Evolutionary conservation across 768 basidiomycete genomes (phyloP).

Genomic region (Leccinum longicurvipes): DNA sequence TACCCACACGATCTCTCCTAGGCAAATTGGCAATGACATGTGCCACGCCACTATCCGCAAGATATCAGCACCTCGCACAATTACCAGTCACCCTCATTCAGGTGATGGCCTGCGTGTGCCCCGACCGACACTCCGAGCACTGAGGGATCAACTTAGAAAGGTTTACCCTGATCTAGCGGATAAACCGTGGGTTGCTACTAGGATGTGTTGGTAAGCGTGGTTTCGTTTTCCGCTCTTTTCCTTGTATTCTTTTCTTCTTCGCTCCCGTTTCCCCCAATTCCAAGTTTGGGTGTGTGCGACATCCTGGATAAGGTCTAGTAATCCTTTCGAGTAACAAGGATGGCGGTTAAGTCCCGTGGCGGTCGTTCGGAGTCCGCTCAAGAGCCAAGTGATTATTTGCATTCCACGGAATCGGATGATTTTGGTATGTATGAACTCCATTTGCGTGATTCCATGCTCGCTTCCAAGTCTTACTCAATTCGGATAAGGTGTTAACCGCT

Average conservation of each 20-base stretch:
- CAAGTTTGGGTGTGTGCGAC: neutral
- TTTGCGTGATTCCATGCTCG: neutral
- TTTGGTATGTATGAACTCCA: neutral
- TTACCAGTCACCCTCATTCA: conserved; percentile 52
- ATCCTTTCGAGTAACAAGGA: neutral
- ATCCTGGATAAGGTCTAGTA: neutral
- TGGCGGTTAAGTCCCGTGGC: neutral
- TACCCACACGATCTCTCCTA: conserved; percentile 37
- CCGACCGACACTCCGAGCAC: conserved; percentile 40
- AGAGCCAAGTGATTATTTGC: neutral
- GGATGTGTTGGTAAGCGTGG: conserved; percentile 81
- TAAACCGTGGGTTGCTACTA: conserved; percentile 66
- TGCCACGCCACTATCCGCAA: conserved; percentile 12
- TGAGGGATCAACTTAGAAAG: conserved; percentile 50
- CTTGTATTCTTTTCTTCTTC: neutral
- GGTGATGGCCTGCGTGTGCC: conserved; percentile 65
- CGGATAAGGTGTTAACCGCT: neutral
- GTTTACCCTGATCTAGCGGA: conserved; percentile 78
- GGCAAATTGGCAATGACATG: conserved; percentile 1
- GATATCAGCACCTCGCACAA: conserved; percentile 78
- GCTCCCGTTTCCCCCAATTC: neutral
- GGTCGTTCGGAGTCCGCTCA: neutral
- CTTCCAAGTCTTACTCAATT: neutral
- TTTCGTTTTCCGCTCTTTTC: neutral
- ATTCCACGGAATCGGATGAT: neutral